A percentile compares a stretch with the other conserved stretches of the same genome.
These are phyloP conservation scores for Alternaria ethzedia DNA, from an alignment of 2,329 filamentous ascomycete genomes.

Conservation along the genomic window DNA sequence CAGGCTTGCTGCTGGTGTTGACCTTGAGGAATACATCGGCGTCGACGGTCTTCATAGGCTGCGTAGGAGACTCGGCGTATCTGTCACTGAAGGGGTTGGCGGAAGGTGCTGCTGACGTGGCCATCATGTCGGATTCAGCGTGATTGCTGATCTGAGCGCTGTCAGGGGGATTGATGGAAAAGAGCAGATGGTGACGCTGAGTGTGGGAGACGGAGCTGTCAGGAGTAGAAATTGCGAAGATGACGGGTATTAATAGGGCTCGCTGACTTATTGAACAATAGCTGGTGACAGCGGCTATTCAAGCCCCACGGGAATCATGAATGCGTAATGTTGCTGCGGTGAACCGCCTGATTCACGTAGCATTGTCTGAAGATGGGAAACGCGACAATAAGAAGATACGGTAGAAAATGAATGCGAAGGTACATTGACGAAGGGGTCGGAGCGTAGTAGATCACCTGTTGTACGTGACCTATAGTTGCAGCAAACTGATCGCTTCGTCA, in stretches of 20 bases:
- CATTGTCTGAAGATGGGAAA: not conserved
- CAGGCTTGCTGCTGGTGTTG: not conserved
- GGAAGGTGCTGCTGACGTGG: not conserved
- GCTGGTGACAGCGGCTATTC: constrained; percentile 2
- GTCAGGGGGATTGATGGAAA: not conserved
- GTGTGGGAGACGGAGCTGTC: not conserved
- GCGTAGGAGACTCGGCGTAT: not conserved
- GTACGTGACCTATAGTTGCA: not conserved
- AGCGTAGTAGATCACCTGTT: constrained; percentile 3
- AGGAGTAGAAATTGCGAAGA: not conserved
- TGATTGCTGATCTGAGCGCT: not conserved
- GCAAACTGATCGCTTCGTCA: constrained; percentile 13
- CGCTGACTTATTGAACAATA: not conserved
- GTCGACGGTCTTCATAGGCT: not conserved
- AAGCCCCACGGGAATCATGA: constrained; percentile 7
- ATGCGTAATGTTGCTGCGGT: not conserved
- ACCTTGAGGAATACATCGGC: not conserved
- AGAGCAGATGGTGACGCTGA: not conserved
- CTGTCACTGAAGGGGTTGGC: constrained; percentile 17
- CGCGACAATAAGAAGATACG: not conserved
- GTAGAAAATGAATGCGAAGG: not conserved
- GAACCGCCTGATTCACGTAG: not conserved
- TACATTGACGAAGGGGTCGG: not conserved
- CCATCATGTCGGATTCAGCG: not conserved
- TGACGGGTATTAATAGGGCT: not conserved